Evolutionary conservation across 768 basidiomycete genomes (phyloP), one percentile per base, ranked within the genome.

Genomic region (Leccinum variicolor): DNA sequence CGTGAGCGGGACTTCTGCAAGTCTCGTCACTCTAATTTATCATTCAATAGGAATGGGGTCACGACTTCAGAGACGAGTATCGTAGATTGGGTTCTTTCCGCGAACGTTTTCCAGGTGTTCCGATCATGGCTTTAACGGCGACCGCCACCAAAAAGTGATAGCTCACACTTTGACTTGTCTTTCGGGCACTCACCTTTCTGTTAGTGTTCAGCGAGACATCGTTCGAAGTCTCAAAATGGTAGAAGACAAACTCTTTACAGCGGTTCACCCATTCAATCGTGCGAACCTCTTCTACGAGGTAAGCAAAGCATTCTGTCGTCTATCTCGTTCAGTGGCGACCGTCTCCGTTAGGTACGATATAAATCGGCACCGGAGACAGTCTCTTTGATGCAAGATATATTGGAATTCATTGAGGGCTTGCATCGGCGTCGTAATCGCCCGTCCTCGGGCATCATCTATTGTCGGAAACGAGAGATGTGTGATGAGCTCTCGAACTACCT

Each of bases 51-150:
- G 90, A 92, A 77, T 92, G 90, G 91, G 90, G 89, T 0, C 89
- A 91, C 50, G 85, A 90, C 63, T 92, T 92, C 67, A 83, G 92
- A 25, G 77, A 70, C 31, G 86, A 90, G 45, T 94, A 92, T 65
- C 76, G 90, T 46, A 79, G 76, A 25, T 77, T 94, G 23, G 92
- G 91, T 5, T 68, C 74, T 39, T 89, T 94, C 68, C 82, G 92
- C 2, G 76, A 81, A 36, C 77, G 76, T 28, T 92, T 86, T 65
- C 79, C 80, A 1, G 75, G 79, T 55, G 81, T 93, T 4, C 92
- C 92, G 1, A 86, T 94, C 62, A 94, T 92, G 89, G 92, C 92
- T 4, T 72, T 94, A 39, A 94, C 91, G 1, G 91, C 92, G 2
- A 91, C 89, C 14, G 91, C 92, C 3, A 94, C 92, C 6, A 71